Percentiles rank a stretch among this genome's conserved stretches.
These are phyloP conservation scores for Ulmus americana DNA, from an alignment of 331 rosid species.

Conservation along the genomic window DNA sequence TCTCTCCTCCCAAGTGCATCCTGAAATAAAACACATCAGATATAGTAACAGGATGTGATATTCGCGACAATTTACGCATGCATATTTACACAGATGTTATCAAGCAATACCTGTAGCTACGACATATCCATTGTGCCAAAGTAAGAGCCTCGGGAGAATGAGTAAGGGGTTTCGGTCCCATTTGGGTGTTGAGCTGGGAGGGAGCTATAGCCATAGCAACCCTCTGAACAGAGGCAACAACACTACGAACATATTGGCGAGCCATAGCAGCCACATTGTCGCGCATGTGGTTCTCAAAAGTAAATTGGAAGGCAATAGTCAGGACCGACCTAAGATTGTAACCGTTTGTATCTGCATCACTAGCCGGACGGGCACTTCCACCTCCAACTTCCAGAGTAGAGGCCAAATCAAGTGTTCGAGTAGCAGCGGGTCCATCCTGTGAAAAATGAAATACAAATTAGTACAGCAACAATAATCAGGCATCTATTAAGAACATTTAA, in stretches of 20 bases:
- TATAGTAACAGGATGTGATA: background rate
- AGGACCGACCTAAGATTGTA: constrained; percentile 81
- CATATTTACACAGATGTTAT: too few relatives aligned
- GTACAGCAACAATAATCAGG: background rate
- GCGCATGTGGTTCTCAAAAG: constrained; percentile 70
- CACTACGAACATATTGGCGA: constrained; percentile 87
- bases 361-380: constrained; percentile 45
- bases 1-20: constrained; percentile 67
- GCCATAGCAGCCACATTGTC: constrained; percentile 98
- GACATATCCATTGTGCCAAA: constrained; percentile 70
- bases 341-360: constrained; percentile 47
- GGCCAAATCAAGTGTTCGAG: constrained; percentile 82
- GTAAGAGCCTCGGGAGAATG: constrained; percentile 91
- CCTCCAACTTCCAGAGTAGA: constrained; percentile 85
- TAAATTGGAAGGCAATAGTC: constrained; percentile 90
- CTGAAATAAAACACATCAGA: constrained; percentile 31
- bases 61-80: background rate
- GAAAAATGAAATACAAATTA: background rate
- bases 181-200: constrained; percentile 52
- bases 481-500: background rate
- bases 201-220: constrained; percentile 98
- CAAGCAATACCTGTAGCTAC: constrained; percentile 61
- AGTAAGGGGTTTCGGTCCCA: constrained; percentile 67
- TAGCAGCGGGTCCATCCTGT: constrained; percentile 64
- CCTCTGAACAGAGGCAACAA: constrained; percentile 90